phyloP scores from a whole-genome alignment of 495 filamentous ascomycete genomes.

The Neurospora sp. region DNA sequence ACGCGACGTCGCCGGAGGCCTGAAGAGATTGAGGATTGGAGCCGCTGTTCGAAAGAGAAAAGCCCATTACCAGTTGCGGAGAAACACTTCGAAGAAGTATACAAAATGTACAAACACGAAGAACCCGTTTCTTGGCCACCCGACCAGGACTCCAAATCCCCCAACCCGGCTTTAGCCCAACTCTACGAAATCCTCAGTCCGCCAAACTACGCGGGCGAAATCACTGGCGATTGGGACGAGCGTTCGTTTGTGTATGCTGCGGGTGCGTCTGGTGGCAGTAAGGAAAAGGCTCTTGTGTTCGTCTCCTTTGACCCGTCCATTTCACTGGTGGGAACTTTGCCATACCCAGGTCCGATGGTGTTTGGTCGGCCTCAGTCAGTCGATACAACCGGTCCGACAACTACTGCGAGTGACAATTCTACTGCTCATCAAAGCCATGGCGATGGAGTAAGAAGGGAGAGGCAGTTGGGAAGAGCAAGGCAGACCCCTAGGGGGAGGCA shows the following conservation, averaged over 20 bases:
- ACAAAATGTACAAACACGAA: slow-evolving; percentile 35
- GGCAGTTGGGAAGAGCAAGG: background rate
- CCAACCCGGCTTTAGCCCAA: slow-evolving; percentile 25
- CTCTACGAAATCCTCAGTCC: slow-evolving; percentile 51
- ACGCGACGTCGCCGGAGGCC: slow-evolving; percentile 41
- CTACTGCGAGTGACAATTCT: background rate
- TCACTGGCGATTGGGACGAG: slow-evolving; percentile 50
- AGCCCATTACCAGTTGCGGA: background rate
- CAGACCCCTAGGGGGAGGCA: background rate
- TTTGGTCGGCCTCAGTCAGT: background rate
- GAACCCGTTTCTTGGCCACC: slow-evolving; percentile 52
- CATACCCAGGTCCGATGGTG: slow-evolving; percentile 7
- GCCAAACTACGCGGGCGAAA: slow-evolving; percentile 31
- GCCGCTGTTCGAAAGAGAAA: background rate
- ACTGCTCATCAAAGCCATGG: background rate
- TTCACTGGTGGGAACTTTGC: slow-evolving; percentile 8
- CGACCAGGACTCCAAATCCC: slow-evolving; percentile 26
- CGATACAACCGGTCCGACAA: background rate
- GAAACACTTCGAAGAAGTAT: slow-evolving; percentile 17
- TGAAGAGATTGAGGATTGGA: slow-evolving; percentile 29
- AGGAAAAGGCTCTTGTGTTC: slow-evolving; percentile 39
- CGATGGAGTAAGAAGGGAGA: background rate
- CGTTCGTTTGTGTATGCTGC: slow-evolving; percentile 49
- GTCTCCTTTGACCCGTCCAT: slow-evolving; percentile 53
- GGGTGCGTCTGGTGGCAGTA: slow-evolving; percentile 25